These are phyloP conservation scores for Fagopyrum tataricum DNA, from an alignment of 148 eudicot species.

Conservation along the genomic window DNA sequence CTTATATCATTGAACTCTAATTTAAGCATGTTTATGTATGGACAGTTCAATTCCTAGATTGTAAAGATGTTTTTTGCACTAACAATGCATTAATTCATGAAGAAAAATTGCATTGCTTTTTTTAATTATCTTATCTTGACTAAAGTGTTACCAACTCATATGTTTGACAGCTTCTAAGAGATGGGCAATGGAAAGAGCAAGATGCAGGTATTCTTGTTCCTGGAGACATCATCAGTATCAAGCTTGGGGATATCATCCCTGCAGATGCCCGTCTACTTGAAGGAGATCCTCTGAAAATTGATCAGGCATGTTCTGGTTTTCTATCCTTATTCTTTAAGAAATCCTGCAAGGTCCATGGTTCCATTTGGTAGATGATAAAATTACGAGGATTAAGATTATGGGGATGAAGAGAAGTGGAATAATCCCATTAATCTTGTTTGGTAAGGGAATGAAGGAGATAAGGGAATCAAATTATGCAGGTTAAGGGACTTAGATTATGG, in stretches of 20 bases:
- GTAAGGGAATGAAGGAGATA: too few species aligned
- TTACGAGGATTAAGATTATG: too few species aligned
- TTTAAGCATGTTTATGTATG: background rate
- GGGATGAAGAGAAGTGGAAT: too few species aligned
- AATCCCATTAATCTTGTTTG: too few species aligned
- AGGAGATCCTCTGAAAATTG: constrained; percentile 65
- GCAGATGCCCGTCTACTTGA: constrained; percentile 77
- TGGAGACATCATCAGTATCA: constrained; percentile 67
- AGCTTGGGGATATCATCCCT: constrained; percentile 73
- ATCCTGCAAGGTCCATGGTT: too few species aligned
- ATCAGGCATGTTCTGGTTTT: constrained; percentile 38
- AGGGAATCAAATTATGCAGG: too few species aligned
- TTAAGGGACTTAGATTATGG: too few species aligned
- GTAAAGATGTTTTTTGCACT: too few species aligned
- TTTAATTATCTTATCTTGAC: background rate
- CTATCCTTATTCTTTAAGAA: too few species aligned
- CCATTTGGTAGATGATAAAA: too few species aligned
- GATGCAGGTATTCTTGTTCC: constrained; percentile 69
- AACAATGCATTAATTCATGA: background rate
- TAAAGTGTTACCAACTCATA: background rate
- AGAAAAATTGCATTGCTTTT: background rate
- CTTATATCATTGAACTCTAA: background rate
- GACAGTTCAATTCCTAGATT: too few species aligned
- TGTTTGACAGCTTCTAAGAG: constrained; percentile 53
- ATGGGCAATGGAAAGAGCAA: constrained; percentile 61